These are phyloP conservation scores for Xylaria sp. DNA, from an alignment of 2,329 filamentous ascomycete genomes.

Conservation along the genomic window DNA sequence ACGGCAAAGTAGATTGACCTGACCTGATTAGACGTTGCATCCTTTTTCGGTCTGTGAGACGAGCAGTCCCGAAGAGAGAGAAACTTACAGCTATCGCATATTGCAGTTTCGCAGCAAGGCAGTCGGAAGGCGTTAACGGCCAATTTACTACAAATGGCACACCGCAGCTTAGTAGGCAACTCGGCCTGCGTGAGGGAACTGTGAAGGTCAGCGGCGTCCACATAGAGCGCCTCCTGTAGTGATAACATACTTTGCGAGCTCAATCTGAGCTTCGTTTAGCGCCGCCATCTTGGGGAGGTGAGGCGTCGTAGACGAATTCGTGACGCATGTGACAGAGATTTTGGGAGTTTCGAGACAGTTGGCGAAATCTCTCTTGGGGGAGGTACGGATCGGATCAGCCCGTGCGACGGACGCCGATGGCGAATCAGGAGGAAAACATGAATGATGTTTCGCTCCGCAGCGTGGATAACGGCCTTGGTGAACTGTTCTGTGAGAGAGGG, in stretches of 20 bases:
- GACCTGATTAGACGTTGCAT: slow-evolving; percentile 19
- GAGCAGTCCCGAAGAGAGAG: slow-evolving; percentile 9
- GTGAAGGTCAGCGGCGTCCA: slow-evolving; percentile 13
- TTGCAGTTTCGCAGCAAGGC: slow-evolving; percentile 92
- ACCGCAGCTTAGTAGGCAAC: slow-evolving; percentile 94
- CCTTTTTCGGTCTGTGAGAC: background rate
- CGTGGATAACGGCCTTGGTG: slow-evolving; percentile 2
- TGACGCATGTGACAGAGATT: slow-evolving; percentile 25
- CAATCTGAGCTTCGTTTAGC: slow-evolving; percentile 55
- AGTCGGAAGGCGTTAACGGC: slow-evolving; percentile 89
- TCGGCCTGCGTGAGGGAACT: slow-evolving; percentile 80
- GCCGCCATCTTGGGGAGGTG: slow-evolving; percentile 35
- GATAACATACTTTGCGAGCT: slow-evolving; percentile 57
- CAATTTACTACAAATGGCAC: slow-evolving; percentile 88
- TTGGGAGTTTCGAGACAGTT: slow-evolving; percentile 2
- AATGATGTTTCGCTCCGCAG: slow-evolving; percentile 10
- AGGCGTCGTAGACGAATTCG: slow-evolving; percentile 13
- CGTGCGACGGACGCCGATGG: background rate
- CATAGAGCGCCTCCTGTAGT: background rate
- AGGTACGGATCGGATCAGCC: slow-evolving; percentile 5
- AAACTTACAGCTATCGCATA: slow-evolving; percentile 82
- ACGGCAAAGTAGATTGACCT: slow-evolving; percentile 77
- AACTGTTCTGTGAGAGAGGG: slow-evolving; percentile 1
- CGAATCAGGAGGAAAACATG: slow-evolving; percentile 3
- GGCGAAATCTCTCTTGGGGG: slow-evolving; percentile 2